A percentile compares a stretch with the other conserved stretches of the same genome.
Evolutionary conservation across 2,329 filamentous ascomycete genomes (phyloP).

Genomic region (Fusarium marasasianum): DNA sequence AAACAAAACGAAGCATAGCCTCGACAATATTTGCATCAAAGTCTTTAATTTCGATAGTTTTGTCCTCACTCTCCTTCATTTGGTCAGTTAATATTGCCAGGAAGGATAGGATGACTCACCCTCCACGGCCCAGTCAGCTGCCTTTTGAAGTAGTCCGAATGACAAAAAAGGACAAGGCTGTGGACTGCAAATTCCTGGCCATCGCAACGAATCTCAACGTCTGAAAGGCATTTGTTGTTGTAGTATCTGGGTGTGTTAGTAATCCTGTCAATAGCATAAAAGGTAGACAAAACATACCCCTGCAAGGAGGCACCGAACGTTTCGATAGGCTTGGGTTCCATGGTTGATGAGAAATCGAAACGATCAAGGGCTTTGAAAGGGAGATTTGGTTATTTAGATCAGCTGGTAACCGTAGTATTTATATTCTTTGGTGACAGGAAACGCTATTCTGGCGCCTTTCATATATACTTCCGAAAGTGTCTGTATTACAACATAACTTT

Average conservation of each 20-base stretch:
- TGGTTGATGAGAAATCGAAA: background rate
- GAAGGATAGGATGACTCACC: background rate
- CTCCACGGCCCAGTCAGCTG: background rate
- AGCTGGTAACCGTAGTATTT: background rate
- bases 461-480: background rate
- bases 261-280: accelerated
- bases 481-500: accelerated
- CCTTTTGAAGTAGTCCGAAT: background rate
- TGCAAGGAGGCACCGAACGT: background rate
- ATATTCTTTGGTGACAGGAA: accelerated
- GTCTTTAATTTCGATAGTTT: background rate
- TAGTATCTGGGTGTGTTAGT: background rate
- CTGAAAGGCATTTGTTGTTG: background rate
- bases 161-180: background rate
- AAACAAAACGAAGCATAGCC: background rate
- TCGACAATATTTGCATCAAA: background rate
- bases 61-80: background rate
- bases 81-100: accelerated
- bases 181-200: background rate
- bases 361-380: accelerated
- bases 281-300: background rate
- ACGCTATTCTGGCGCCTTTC: accelerated
- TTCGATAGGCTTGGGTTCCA: background rate
- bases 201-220: background rate
- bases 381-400: accelerated